These are phyloP conservation scores for Sporisorium exsertum DNA, from an alignment of 1,284 basidiomycete species.

Conservation along the genomic window DNA sequence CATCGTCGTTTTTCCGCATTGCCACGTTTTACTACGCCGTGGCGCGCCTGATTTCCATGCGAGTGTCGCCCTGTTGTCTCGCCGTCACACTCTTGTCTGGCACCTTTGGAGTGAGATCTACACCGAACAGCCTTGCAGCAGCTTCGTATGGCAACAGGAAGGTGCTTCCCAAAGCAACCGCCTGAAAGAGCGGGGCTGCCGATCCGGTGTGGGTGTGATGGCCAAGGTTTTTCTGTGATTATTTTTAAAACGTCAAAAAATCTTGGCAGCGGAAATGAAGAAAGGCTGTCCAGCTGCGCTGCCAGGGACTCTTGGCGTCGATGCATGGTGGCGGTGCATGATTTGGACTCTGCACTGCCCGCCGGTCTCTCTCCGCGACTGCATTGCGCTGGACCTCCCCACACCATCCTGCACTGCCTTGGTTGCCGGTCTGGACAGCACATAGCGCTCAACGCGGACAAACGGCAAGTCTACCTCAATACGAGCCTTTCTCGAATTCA, in stretches of 20 bases:
- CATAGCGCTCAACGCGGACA: no score
- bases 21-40: background rate
- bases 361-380: background rate
- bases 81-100: no score
- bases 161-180: background rate
- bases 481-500: no score
- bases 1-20: background rate
- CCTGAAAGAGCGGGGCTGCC: background rate
- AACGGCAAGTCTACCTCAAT: no score
- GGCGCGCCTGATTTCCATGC: background rate
- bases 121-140: background rate
- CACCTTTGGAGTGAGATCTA: no score
- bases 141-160: background rate
- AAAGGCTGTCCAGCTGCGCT: conserved; percentile 12
- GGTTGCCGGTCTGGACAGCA: background rate
- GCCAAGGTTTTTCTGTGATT: no score
- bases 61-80: background rate
- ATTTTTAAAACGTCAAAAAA: no score
- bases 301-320: conserved; percentile 1
- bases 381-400: background rate
- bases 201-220: no score
- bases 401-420: background rate
- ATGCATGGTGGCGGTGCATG: conserved; percentile 12
- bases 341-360: background rate
- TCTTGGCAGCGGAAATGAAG: background rate